Base-by-base conservation (phyloP, 139 green algal species). In the Astrephomene gubernaculifera region DNA sequence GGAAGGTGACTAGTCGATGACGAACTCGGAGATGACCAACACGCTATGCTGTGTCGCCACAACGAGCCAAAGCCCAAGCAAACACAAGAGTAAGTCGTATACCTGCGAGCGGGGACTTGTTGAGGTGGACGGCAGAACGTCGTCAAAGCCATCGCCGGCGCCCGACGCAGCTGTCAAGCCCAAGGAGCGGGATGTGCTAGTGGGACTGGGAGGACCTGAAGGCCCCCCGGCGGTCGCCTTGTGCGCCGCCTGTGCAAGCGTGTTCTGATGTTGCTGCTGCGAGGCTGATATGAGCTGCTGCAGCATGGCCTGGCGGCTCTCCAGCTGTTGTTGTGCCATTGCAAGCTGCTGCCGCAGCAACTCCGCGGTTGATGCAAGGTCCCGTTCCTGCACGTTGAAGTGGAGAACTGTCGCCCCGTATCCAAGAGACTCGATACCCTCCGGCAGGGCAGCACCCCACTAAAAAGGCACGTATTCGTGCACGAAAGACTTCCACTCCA, bases 271-370 rank as follows among this genome's bases (percentile, higher is more conserved):
- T 36, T 78, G 70, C 9, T 71, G 52, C 63, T 84, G 64, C 9
- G 79, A 71, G 10, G 45, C 31, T 27, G 70, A 78, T 19, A 67
- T 76, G 2, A 87, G 43, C 71, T 87, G 71, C 33, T 57, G 54
- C 2, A 81, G 60, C 39, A 87, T 69, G 2, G 25, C 17, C 79
- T 86, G 79, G 31, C 79, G 45, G 24, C 27, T 69, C 21, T 69
- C 60, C 21, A 88, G 61, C 83, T 88, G 83, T 52, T 88, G 83
- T 53, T 88, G 74, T 24, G 54, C 52, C 3, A 72, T 1, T 31
- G 49, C 7, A 1, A 87, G 80, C 72, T 87, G 79, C 31, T 82
- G 79, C 44, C 81, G 75, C 44, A 81, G 41, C 2, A 33, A 65
- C 57, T 85, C 76, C 9, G 38, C 25, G 17, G 49, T n/a, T 22